Evolutionary conservation across 2,329 filamentous ascomycete genomes (phyloP), one percentile per base, ranked within the genome.

Genomic region (Fusarium mangiferae): DNA sequence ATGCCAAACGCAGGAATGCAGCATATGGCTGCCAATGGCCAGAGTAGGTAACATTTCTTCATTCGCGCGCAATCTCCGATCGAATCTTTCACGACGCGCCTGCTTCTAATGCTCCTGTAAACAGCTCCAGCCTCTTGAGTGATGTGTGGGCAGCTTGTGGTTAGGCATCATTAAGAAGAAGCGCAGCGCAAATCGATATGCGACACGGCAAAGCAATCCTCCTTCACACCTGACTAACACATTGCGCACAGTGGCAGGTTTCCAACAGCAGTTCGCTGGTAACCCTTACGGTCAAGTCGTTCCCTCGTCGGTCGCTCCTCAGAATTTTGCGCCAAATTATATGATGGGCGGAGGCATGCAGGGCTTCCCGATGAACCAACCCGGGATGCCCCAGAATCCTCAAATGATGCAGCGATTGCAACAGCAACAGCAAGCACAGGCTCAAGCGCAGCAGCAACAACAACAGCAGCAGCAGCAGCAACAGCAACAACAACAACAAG

Each of bases 1-100:
- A 91, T 91, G 89, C 89, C 88, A 82, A 90, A 87, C 80, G 81
- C 87, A 76, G 86, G 83, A 79, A 89, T 90, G 87, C 86, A 85
- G 73, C 87, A 88, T 80, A 90, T 90, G 87, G 83, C 84, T 74
- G 82, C 86, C 73, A 90, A 90, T 84, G 87, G 88, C 60, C 88
- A 90, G 80, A 89, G 88, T 90, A 83, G 86, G 88, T 85, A 42
- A 36, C 38, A 68, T 68, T 74, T 75, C 71, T 70, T 73, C 77
- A 74, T 72, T 78, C 71, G 79, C 70, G 48, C 66, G 68, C 65
- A 39, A 64, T 52, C n/a, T 38, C 44, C 60, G n/a, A 60, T 59
- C 62, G 42, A 45, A 30, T 24, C 65, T 45, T 33, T 28, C 56
- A 39, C 62, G 33, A 57, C 62, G 62, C 62, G 65, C 60, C 42